phyloP scores from a whole-genome alignment of 176 grass and related monocot species.

The Avena insularis region DNA sequence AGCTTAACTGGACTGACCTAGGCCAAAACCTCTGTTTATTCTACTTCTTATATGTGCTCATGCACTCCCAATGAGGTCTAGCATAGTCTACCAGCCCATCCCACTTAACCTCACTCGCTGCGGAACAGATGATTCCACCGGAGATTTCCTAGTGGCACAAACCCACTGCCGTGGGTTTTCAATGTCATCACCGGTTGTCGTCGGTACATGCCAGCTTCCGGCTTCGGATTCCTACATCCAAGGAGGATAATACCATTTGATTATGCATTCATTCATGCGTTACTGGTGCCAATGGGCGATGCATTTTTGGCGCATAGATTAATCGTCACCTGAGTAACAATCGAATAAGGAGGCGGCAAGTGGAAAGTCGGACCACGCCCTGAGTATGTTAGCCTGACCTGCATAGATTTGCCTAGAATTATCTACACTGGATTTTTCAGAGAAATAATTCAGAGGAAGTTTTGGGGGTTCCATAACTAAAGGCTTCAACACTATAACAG shows the following conservation, averaged over 20 bases:
- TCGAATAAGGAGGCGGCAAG: slow-evolving; percentile 87
- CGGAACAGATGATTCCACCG: slow-evolving; percentile 13
- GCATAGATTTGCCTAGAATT: slow-evolving; percentile 30
- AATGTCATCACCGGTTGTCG: slow-evolving; percentile 79
- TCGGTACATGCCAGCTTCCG: slow-evolving; percentile 93
- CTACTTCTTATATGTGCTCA: neutral
- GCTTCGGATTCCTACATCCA: slow-evolving; percentile 83
- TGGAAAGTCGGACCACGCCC: slow-evolving; percentile 57
- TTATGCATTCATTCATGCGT: neutral
- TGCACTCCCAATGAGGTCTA: neutral
- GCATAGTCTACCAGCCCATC: slow-evolving; percentile 40
- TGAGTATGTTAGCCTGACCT: slow-evolving; percentile 79
- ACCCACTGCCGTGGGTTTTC: slow-evolving; percentile 83
- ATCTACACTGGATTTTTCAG: neutral
- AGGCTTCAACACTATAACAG: neutral
- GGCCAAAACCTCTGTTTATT: neutral
- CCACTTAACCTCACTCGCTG: slow-evolving; percentile 17
- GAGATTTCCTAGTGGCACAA: slow-evolving; percentile 57
- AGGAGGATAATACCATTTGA: neutral
- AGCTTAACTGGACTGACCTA: neutral
- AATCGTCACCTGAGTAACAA: slow-evolving; percentile 83
- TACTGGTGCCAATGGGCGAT: neutral
- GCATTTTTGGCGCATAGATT: slow-evolving; percentile 8
- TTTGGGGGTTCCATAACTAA: neutral
- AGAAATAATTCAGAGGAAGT: neutral